Base-by-base conservation (phyloP, 2,329 filamentous ascomycete species). In the Pseudocercospora musae region DNA sequence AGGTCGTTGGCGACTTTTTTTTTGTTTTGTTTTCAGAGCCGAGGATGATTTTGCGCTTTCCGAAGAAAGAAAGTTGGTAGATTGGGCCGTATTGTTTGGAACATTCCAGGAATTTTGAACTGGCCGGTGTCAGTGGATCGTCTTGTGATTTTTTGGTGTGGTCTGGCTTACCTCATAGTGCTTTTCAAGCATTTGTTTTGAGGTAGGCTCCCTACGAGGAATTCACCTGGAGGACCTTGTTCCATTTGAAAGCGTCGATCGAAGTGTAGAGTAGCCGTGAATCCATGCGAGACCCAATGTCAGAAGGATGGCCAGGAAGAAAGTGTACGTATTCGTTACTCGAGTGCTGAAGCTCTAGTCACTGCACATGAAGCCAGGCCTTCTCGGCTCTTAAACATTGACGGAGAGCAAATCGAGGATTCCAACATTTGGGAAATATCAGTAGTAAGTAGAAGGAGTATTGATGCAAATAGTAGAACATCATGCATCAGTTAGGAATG, bases 41-140 rank as follows among this genome's bases (percentile, higher is more conserved):
- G 20, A 80, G 71, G 27, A 79, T 66, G 55, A 78, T 69, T 53
- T 77, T 72, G 20, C 71, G 71, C 10, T 71, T 68, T 15, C 78
- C 80, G 5, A 77, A 78, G 57, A 83, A 76, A 44, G 76, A 75
- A 31, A 82, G 69, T 9, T 76, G 75, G 65, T 77, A 81, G 29
- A 84, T 75, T 4, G 77, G 72, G 1, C 80, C 74, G 58, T 76
- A 73, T 57, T 71, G 62, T 15, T 76, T 66, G 23, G 71, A 68
- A 73, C 76, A 78, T 25, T 73, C 68, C 13, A 74, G 69, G 69
- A 80, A 80, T 57, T 78, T 75, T n/a, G 15, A 79, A 64, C 49
- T 44, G 9, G 15, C 8, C 8, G 20, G 4, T 7, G 15, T 44
- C 6, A 44, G n/a, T 44, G 7, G 15, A 5, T n/a, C 4, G 4